A percentile compares a stretch with the other conserved stretches of the same genome.
phyloP scores from a whole-genome alignment of 257 asterid species.

The Fraxinus cuspidata region DNA sequence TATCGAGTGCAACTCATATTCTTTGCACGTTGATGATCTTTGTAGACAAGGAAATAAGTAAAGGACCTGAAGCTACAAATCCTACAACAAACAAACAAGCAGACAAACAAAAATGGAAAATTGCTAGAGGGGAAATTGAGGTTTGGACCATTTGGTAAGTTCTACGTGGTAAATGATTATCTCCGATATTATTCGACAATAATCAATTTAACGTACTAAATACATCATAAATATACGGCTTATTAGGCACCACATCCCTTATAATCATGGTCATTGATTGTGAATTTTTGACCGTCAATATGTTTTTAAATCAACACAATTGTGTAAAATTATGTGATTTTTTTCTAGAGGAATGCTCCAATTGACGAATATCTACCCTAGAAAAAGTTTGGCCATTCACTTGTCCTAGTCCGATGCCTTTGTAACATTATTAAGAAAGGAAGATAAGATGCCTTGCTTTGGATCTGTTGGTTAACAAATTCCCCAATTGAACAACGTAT shows the following conservation, averaged over 20 bases:
- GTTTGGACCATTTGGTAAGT: slow-evolving; percentile 16
- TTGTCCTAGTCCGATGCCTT: slow-evolving; percentile 45
- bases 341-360: slow-evolving; percentile 40
- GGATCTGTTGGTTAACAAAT: slow-evolving; percentile 42
- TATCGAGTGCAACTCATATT: slow-evolving; percentile 25
- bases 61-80: neutral
- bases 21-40: slow-evolving; percentile 22
- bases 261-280: neutral
- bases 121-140: neutral
- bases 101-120: no score
- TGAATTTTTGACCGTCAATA: neutral
- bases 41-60: slow-evolving; percentile 17
- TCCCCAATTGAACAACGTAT: slow-evolving; percentile 30
- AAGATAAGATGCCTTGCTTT: slow-evolving; percentile 51
- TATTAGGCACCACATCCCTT: neutral
- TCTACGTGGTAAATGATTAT: neutral
- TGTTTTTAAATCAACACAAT: slow-evolving; percentile 42
- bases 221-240: neutral
- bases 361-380: slow-evolving; percentile 48
- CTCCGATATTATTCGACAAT: neutral
- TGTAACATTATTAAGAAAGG: slow-evolving; percentile 40
- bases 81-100: neutral
- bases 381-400: slow-evolving; percentile 55
- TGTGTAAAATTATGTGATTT: slow-evolving; percentile 45
- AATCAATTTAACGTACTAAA: slow-evolving; percentile 10